These are phyloP conservation scores for Plasmodium cynomolgi DNA, from an alignment of 169 alveolate species.

Conservation along the genomic window DNA sequence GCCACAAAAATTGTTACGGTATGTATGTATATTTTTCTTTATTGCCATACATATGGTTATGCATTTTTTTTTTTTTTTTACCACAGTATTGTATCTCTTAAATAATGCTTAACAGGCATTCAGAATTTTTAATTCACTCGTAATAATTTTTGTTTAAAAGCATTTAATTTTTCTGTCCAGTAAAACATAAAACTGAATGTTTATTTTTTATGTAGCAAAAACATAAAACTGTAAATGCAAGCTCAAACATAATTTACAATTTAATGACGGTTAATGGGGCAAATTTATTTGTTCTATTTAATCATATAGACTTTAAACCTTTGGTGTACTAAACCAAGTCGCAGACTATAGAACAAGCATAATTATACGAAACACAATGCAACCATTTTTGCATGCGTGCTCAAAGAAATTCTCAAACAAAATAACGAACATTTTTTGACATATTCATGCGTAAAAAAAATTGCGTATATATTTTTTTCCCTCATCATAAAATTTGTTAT, in stretches of 20 bases:
- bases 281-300: neutral
- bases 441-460: neutral
- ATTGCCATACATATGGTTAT: neutral
- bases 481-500: neutral
- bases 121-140: neutral
- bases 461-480: neutral
- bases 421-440: neutral
- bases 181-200: neutral
- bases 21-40: neutral
- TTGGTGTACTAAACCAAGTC: neutral
- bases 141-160: neutral
- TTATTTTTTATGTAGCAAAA: neutral
- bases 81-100: neutral
- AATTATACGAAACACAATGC: neutral
- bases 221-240: neutral
- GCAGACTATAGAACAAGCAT: neutral
- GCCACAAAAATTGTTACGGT: neutral
- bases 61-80: neutral
- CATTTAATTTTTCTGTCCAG: neutral
- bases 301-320: neutral
- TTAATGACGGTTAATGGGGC: neutral
- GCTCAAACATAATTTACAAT: neutral
- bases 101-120: neutral
- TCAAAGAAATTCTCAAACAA: neutral
- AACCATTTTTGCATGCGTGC: constrained; percentile 11